Evolutionary conservation across 2,329 filamentous ascomycete genomes (phyloP).

Genomic region (Penicillium sp.): DNA sequence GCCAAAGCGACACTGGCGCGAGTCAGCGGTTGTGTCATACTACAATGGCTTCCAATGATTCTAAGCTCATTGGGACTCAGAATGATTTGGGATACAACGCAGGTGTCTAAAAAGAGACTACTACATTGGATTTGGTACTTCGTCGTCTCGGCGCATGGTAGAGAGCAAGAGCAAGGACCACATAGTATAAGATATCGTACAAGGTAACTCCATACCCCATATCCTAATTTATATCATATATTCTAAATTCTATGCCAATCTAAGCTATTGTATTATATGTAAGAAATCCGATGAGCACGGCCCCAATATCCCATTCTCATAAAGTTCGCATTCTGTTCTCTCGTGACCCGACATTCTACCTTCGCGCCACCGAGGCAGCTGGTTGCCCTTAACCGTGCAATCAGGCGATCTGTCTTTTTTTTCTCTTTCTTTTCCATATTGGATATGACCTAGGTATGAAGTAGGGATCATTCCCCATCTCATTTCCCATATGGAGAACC

Average conservation of each 20-base stretch:
- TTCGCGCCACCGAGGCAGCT: slow-evolving; percentile 10
- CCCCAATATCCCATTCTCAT: background rate
- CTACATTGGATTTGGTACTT: too few species aligned
- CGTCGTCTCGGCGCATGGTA: too few species aligned
- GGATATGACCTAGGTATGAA: too few species aligned
- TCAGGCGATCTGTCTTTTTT: slow-evolving; percentile 1
- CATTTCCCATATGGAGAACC: slow-evolving; percentile 8
- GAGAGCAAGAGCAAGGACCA: too few species aligned
- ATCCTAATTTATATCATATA: background rate
- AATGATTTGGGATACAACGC: too few species aligned
- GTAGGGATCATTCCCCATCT: too few species aligned
- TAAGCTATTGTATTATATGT: background rate
- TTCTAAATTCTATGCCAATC: background rate
- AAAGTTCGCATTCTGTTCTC: slow-evolving; percentile 3
- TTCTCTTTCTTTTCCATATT: too few species aligned
- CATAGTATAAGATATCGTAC: too few species aligned
- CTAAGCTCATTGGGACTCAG: too few species aligned
- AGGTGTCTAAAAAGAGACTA: too few species aligned
- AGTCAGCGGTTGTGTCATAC: slow-evolving; percentile 7
- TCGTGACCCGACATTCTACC: slow-evolving; percentile 3
- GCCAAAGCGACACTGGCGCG: slow-evolving; percentile 20
- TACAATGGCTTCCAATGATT: too few species aligned
- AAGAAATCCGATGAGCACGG: background rate
- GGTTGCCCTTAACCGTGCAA: background rate
- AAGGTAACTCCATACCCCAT: background rate